A percentile compares a stretch with the other conserved stretches of the same genome.
Conservation (phyloP, 306 rosid species). For the Cucumis cinereus region DNA sequence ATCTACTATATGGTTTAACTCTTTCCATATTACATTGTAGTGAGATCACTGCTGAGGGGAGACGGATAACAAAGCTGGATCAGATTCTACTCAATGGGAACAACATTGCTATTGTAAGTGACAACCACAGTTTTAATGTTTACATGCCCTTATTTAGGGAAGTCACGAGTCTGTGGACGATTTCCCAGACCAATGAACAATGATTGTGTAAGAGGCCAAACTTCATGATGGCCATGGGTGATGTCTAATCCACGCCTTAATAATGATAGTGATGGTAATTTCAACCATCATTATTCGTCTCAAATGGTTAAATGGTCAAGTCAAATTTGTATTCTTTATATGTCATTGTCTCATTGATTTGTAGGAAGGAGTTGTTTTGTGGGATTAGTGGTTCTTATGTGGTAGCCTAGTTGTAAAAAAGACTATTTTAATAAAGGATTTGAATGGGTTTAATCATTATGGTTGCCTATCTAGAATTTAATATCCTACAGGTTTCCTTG, state of each 20-base stretch:
- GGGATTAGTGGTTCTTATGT: too few species aligned
- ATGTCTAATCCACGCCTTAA: background rate
- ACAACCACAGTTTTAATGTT: background rate
- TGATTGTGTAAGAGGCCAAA: background rate
- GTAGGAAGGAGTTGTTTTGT: background rate
- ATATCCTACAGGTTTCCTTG: too few species aligned
- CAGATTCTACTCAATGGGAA: constrained; percentile 94
- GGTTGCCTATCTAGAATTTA: too few species aligned
- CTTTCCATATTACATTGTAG: constrained; percentile 25
- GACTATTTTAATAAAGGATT: too few species aligned
- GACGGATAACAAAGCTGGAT: constrained; percentile 92
- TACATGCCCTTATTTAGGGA: background rate
- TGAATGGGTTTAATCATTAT: too few species aligned
- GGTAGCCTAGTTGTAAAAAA: background rate
- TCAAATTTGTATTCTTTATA: background rate
- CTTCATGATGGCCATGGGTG: background rate
- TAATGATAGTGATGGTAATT: background rate
- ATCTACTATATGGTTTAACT: background rate
- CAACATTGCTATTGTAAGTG: constrained; percentile 98
- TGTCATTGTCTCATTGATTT: background rate
- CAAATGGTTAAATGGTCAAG: background rate
- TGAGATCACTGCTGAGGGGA: constrained; percentile 93
- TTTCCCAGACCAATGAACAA: background rate
- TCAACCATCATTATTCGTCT: background rate
- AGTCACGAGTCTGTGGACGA: background rate